phyloP scores from a whole-genome alignment of 768 basidiomycete species.

The Rhodosporidiobolus odoratus region DNA sequence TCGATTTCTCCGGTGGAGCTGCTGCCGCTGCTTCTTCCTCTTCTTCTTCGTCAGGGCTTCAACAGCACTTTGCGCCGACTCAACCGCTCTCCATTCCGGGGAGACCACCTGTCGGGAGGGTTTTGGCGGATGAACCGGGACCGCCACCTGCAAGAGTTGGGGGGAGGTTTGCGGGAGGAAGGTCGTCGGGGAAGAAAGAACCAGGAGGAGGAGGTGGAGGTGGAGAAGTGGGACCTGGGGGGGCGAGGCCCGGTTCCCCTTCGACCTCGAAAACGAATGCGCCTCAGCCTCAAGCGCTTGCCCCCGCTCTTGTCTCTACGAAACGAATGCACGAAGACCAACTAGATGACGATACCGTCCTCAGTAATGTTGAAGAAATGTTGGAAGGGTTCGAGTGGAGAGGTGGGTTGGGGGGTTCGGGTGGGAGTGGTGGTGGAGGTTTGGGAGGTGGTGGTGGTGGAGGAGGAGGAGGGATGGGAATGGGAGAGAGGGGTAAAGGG shows the following conservation, averaged over 20 bases:
- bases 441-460: slow-evolving; percentile 8
- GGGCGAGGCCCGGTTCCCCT: no score
- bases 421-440: slow-evolving; percentile 58
- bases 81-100: no score
- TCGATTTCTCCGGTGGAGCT: slow-evolving; percentile 3
- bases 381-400: slow-evolving; percentile 98
- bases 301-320: not conserved
- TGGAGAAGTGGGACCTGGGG: no score
- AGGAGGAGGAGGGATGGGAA: slow-evolving; percentile 4
- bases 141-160: not conserved
- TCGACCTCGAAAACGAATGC: no score
- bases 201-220: no score
- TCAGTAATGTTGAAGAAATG: slow-evolving; percentile 96
- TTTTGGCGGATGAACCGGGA: not conserved
- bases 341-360: slow-evolving; percentile 67
- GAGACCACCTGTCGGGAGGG: not conserved
- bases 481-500: slow-evolving; percentile 55
- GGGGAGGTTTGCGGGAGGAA: not conserved
- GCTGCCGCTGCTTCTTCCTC: no score
- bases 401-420: slow-evolving; percentile 17
- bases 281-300: not conserved
- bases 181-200: not conserved
- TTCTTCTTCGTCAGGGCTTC: not conserved
- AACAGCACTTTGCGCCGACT: no score
- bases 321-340: not conserved